Evolutionary conservation across 306 rosid genomes (phyloP).

Genomic region (Lithocarpus polystachyus): DNA sequence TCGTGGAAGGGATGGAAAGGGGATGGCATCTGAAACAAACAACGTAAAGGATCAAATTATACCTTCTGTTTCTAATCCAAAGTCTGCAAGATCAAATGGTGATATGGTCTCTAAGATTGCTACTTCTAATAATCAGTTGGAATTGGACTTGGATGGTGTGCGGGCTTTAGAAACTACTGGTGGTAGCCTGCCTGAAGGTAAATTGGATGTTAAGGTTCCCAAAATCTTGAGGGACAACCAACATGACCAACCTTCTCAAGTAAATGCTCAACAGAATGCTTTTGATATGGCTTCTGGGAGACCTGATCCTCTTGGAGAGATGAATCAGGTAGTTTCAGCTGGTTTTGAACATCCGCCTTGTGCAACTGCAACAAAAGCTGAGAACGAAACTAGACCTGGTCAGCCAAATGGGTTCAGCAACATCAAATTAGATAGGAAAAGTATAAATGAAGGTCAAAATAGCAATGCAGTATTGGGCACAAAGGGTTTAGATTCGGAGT

Average conservation of each 20-base stretch:
- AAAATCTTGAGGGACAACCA: conserved; percentile 43
- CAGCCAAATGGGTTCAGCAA: conserved; percentile 65
- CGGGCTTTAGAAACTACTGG: conserved; percentile 37
- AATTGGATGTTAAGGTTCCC: conserved; percentile 39
- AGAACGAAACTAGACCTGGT: conserved; percentile 49
- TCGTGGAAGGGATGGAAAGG: conserved; percentile 71
- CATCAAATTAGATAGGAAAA: conserved; percentile 49
- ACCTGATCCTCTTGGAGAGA: conserved; percentile 43
- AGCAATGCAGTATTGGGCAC: conserved; percentile 49
- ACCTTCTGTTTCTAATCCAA: conserved; percentile 55
- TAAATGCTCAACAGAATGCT: conserved; percentile 31
- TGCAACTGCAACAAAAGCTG: conserved; percentile 41
- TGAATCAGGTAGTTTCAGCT: conserved; percentile 34
- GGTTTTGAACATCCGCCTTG: conserved; percentile 37
- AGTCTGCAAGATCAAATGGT: conserved; percentile 67
- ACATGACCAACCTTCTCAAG: conserved; percentile 40
- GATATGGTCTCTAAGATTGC: conserved; percentile 40
- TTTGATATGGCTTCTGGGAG: conserved; percentile 42
- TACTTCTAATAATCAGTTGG: conserved; percentile 41
- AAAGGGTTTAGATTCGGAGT: conserved; percentile 58
- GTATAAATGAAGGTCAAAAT: conserved; percentile 56
- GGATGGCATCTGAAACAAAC: conserved; percentile 43
- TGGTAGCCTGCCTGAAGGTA: conserved; percentile 47
- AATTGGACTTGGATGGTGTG: conserved; percentile 47
- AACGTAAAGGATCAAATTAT: conserved; percentile 53